These are phyloP conservation scores for Tylopilus vinaceipallidus DNA, from an alignment of 768 basidiomycete species.

Conservation along the genomic window DNA sequence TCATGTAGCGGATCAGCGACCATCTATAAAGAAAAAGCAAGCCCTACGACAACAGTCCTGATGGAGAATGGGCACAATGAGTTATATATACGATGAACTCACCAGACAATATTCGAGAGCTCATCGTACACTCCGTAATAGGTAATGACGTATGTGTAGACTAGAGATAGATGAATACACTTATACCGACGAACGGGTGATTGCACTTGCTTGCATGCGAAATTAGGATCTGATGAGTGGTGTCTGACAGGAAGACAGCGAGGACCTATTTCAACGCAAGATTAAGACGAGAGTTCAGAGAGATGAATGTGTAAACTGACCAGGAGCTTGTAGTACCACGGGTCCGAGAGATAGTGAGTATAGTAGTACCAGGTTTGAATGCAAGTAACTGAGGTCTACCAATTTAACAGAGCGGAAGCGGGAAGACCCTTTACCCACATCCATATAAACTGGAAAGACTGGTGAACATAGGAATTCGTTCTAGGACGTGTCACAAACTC, in stretches of 20 bases:
- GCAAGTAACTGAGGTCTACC: conserved; percentile 41
- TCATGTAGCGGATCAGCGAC: conserved; percentile 3
- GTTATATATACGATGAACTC: conserved; percentile 13
- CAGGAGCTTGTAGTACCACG: conserved; percentile 45
- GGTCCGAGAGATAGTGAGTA: conserved; percentile 45
- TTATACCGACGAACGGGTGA: not conserved
- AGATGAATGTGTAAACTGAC: conserved; percentile 31
- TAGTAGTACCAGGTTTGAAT: conserved; percentile 58
- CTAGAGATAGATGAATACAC: conserved; percentile 28
- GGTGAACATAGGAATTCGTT: conserved; percentile 4
- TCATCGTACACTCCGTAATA: conserved; percentile 33
- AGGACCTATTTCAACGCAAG: conserved; percentile 40
- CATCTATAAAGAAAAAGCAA: not conserved
- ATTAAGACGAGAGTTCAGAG: conserved; percentile 1
- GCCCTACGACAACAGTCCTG: conserved; percentile 25
- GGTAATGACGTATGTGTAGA: conserved; percentile 47
- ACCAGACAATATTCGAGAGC: conserved; percentile 42
- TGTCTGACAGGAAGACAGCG: conserved; percentile 49
- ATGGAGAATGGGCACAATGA: not conserved
- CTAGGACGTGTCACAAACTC: conserved; percentile 21
- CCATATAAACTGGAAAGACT: conserved; percentile 44
- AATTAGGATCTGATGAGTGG: conserved; percentile 52
- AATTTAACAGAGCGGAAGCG: not conserved
- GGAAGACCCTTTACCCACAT: conserved; percentile 31
- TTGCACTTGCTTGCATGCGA: conserved; percentile 43